Base-by-base conservation (phyloP, 768 basidiomycete genomes). In the Suillus subaureus region DNA sequence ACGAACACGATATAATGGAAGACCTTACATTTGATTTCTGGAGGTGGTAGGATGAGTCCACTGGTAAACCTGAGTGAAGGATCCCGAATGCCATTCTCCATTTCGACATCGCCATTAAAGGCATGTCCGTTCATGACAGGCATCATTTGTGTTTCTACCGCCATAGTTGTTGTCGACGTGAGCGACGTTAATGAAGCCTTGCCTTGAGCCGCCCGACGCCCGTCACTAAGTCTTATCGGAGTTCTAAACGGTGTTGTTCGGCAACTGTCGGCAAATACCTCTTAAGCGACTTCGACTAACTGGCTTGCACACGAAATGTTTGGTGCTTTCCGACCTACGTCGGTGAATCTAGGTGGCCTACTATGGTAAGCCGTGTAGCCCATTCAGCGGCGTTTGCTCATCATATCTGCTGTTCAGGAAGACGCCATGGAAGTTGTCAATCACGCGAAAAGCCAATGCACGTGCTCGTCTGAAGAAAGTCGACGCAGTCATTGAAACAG, bases 31-130 rank as follows among this genome's bases (percentile, higher is more conserved):
- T 97, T 94, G 72, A 98, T 96, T 76, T 97, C 96, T 43, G 94
- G 95, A 2, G 97, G 95, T 68, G 97, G 97, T 31, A 96, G 89
- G 79, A 99, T 98, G 72, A 98, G 87, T 55, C 95, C 95, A 64
- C 85, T 90, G 26, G 90, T 82, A 73, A 92, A 94, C 72, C 91
- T 83, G 68, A 68, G 70, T 26, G 75, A 68, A 39, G 75, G 78
- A 12, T 79, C 78, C 62, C 73, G 75, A 45, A 71, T 71, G 57
- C 71, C 71, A 52, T 82, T 63, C 11, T 18, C 80, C 74, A 81
- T 82, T 35, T 81, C 80, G 18, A 76, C 74, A 42, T 83, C 81
- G 35, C 74, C 81, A 63, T 80, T 68, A 31, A 82, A 82, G 57
- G 71, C 39, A 37, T 75, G 77, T 31, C 80, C 87, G 65, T 87